These are phyloP conservation scores for Zoysia pacifica DNA, from an alignment of 176 grass and related monocot species.

Conservation along the genomic window DNA sequence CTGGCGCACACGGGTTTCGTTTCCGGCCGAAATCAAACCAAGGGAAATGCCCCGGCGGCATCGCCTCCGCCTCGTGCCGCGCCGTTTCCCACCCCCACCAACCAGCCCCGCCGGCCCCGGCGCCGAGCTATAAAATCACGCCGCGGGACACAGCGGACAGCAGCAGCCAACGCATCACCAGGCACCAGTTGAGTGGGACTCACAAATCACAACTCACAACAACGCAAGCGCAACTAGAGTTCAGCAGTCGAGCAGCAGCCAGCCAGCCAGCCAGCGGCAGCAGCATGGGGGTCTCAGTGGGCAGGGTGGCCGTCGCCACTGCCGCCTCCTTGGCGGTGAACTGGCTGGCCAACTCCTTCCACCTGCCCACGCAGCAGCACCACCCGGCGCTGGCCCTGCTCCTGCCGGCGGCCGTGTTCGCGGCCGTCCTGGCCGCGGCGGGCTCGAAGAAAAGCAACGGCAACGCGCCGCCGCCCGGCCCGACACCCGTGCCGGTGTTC, in stretches of 20 bases:
- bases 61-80: too few species aligned
- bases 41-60: neutral
- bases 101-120: neutral
- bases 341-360: slow-evolving; percentile 19
- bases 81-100: neutral
- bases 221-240: too few species aligned
- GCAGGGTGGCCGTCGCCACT: slow-evolving; percentile 11
- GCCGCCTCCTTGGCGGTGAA: slow-evolving; percentile 24
- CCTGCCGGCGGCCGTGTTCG: neutral
- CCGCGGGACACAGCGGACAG: neutral
- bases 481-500: slow-evolving; percentile 41
- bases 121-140: neutral
- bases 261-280: too few species aligned
- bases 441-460: neutral
- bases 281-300: slow-evolving; percentile 25
- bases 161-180: neutral
- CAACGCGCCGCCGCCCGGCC: neutral
- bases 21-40: neutral
- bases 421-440: neutral
- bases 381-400: slow-evolving; percentile 12
- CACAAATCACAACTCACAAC: too few species aligned
- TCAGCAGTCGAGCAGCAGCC: neutral
- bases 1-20: neutral
- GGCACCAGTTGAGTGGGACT: too few species aligned
- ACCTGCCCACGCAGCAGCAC: slow-evolving; percentile 1